phyloP scores from a whole-genome alignment of 768 basidiomycete genomes.

The Hortiboletus campestris region DNA sequence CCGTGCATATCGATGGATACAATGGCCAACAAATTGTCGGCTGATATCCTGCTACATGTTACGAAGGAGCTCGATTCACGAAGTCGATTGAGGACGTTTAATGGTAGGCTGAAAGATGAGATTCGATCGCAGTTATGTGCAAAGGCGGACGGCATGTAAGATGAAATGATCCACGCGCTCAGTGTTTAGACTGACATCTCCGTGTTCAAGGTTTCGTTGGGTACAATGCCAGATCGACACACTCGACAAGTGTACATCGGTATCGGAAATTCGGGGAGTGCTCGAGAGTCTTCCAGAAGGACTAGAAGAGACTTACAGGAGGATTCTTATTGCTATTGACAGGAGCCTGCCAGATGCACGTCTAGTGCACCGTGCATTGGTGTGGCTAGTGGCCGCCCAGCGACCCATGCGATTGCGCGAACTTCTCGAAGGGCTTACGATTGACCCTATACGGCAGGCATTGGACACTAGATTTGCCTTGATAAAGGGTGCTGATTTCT shows the following conservation, averaged over 20 bases:
- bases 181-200: background rate
- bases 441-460: background rate
- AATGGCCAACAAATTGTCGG: background rate
- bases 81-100: background rate
- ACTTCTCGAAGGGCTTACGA: conserved; percentile 8
- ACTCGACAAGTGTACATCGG: background rate
- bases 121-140: conserved; percentile 3
- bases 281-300: conserved; percentile 14
- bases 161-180: background rate
- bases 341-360: background rate
- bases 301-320: conserved; percentile 22
- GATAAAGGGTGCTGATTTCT: background rate
- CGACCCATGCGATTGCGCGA: conserved; percentile 7
- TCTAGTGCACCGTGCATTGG: conserved; percentile 4
- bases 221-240: conserved; percentile 18
- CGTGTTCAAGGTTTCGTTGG: conserved; percentile 12
- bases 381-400: conserved; percentile 12
- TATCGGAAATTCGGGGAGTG: background rate
- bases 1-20: conserved; percentile 12
- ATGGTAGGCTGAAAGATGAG: conserved; percentile 1
- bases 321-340: conserved; percentile 17
- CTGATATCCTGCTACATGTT: conserved; percentile 11
- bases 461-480: background rate
- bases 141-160: conserved; percentile 25
- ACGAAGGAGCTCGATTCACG: conserved; percentile 10